Conservation (phyloP, 768 basidiomycete species). For the Dioszegia crocea region DNA sequence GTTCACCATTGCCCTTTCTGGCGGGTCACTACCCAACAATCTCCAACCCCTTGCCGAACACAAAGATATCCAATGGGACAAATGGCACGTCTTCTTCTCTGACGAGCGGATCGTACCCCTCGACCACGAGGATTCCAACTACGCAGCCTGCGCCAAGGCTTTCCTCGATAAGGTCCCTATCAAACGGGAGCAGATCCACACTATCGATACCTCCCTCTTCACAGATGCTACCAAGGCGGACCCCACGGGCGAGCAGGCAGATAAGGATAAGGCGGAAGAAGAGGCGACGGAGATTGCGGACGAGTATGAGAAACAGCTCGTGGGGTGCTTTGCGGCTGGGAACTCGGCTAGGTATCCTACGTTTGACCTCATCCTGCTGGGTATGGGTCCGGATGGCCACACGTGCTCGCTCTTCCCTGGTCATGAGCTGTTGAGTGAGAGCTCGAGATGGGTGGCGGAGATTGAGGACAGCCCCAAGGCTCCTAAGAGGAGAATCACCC, state of each 20-base stretch:
- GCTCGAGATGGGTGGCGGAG: slow-evolving; percentile 89
- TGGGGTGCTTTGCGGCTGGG: slow-evolving; percentile 77
- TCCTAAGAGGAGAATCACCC: slow-evolving; percentile 79
- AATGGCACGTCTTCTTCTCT: slow-evolving; percentile 97
- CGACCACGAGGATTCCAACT: slow-evolving; percentile 89
- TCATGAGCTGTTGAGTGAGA: slow-evolving; percentile 77
- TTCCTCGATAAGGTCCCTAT: slow-evolving; percentile 82
- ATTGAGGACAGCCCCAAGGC: slow-evolving; percentile 93
- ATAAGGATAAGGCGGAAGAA: slow-evolving; percentile 40
- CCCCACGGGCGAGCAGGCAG: slow-evolving; percentile 31
- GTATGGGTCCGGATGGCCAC: slow-evolving; percentile 97
- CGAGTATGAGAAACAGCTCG: slow-evolving; percentile 39
- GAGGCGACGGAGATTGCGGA: slow-evolving; percentile 41
- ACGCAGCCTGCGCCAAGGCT: slow-evolving; percentile 64
- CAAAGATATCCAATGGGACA: slow-evolving; percentile 69
- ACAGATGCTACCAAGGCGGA: slow-evolving; percentile 48
- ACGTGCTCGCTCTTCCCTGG: slow-evolving; percentile 95
- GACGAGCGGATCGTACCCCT: slow-evolving; percentile 94
- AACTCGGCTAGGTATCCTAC: slow-evolving; percentile 94
- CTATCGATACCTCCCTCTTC: slow-evolving; percentile 66
- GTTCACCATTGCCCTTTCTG: slow-evolving; percentile 90
- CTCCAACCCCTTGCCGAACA: slow-evolving; percentile 67
- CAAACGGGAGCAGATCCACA: slow-evolving; percentile 70
- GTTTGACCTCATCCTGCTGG: slow-evolving; percentile 94
- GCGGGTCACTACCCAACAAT: slow-evolving; percentile 77